These are phyloP conservation scores for Xylaria arbuscula DNA, from an alignment of 2,329 filamentous ascomycete genomes.

Conservation along the genomic window DNA sequence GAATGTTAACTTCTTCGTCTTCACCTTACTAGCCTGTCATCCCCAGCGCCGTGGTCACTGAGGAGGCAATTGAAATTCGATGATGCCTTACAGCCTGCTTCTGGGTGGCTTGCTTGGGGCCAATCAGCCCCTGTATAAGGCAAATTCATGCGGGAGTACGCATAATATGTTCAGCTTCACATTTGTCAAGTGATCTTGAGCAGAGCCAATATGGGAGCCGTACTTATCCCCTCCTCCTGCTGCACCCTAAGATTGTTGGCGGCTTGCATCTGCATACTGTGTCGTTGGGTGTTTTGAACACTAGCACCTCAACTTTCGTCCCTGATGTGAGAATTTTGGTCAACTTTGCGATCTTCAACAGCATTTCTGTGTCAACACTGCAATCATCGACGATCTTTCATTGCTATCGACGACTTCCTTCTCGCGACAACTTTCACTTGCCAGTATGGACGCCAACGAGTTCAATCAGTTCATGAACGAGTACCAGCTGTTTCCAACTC, in stretches of 20 bases:
- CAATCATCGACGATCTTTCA: neutral
- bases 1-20: neutral
- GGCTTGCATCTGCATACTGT: neutral
- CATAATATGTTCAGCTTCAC: neutral
- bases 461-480: neutral
- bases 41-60: neutral
- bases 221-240: neutral
- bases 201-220: neutral
- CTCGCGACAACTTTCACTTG: neutral
- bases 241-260: conserved; percentile 7
- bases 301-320: neutral
- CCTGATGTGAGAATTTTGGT: neutral
- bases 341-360: neutral
- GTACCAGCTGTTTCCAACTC: neutral
- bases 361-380: neutral
- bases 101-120: neutral
- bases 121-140: conserved; percentile 3
- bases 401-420: neutral
- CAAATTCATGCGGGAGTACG: neutral
- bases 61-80: neutral
- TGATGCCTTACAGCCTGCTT: neutral
- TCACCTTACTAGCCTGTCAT: neutral
- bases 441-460: neutral
- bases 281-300: neutral
- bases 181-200: neutral